These are phyloP conservation scores for Dinochytrium kinnereticum DNA, from an alignment of 371 early-diverging fungal genomes.

Conservation along the genomic window DNA sequence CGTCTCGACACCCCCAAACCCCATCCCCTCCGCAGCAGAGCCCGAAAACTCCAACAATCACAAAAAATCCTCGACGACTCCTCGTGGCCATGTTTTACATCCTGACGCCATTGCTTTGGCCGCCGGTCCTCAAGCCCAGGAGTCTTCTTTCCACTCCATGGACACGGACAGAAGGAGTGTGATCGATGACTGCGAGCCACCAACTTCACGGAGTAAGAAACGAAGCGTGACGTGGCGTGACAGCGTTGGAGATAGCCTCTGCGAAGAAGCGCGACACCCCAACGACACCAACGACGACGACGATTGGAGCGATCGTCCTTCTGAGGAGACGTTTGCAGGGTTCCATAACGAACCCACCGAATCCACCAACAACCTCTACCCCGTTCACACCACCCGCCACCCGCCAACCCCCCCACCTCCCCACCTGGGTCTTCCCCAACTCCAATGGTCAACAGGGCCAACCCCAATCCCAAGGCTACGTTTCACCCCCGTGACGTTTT, in stretches of 20 bases:
- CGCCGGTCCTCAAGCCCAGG: too few relatives aligned
- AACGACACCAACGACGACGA: not conserved
- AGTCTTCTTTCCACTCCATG: too few relatives aligned
- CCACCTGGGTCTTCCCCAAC: constrained; percentile 11
- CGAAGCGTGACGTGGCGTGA: constrained; percentile 9
- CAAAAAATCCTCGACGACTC: too few relatives aligned
- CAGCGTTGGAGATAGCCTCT: constrained; percentile 13
- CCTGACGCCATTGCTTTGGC: too few relatives aligned
- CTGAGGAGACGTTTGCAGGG: constrained; percentile 3
- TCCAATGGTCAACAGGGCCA: constrained; percentile 20
- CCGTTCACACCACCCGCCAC: not conserved
- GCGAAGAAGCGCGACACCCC: not conserved
- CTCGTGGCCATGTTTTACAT: too few relatives aligned
- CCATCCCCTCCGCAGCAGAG: too few relatives aligned
- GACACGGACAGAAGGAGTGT: too few relatives aligned
- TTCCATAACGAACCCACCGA: not conserved
- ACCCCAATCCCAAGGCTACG: constrained; percentile 12
- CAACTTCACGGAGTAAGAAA: not conserved
- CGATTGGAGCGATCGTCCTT: not conserved
- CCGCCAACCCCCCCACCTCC: constrained; percentile 1
- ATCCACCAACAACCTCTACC: not conserved
- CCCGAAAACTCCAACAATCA: too few relatives aligned
- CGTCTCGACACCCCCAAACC: not conserved
- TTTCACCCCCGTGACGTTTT: constrained; percentile 11
- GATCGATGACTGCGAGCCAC: not conserved